A percentile compares a stretch with the other conserved stretches of the same genome.
Conservation (phyloP, 2,329 filamentous ascomycete species). For the Pseudogymnoascus sp. region DNA sequence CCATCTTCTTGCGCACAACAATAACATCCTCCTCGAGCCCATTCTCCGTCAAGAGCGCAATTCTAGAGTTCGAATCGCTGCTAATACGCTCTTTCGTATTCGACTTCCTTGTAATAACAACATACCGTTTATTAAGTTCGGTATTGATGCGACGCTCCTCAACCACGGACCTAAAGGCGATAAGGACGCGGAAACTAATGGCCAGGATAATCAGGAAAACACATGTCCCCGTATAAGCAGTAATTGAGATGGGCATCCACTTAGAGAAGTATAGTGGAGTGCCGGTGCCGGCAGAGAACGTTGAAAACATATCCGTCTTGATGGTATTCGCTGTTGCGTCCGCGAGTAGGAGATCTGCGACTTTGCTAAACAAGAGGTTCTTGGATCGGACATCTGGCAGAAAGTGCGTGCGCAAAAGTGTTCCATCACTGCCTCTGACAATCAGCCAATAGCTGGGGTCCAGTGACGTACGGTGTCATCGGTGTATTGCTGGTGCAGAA, state of each 20-base stretch:
- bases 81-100: constrained; percentile 19
- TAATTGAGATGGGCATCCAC: constrained; percentile 66
- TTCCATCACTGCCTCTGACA: too few relatives aligned
- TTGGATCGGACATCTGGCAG: too few relatives aligned
- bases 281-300: constrained; percentile 55
- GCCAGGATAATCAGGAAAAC: constrained; percentile 80
- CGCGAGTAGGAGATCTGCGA: too few relatives aligned
- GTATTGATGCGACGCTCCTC: constrained; percentile 59
- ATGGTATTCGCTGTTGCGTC: neutral
- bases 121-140: constrained; percentile 67
- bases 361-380: too few relatives aligned
- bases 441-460: too few relatives aligned
- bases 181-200: constrained; percentile 58
- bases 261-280: constrained; percentile 58
- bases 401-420: too few relatives aligned
- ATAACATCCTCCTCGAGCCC: constrained; percentile 75
- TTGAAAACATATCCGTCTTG: constrained; percentile 17
- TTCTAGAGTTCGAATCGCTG: constrained; percentile 49
- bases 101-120: constrained; percentile 54
- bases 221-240: constrained; percentile 78
- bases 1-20: constrained; percentile 54
- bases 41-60: constrained; percentile 61
- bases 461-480: too few relatives aligned
- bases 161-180: constrained; percentile 62
- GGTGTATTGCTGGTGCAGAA: too few relatives aligned